Base-by-base conservation (phyloP, 1,284 basidiomycete species). In the Gymnopus androsaceus region DNA sequence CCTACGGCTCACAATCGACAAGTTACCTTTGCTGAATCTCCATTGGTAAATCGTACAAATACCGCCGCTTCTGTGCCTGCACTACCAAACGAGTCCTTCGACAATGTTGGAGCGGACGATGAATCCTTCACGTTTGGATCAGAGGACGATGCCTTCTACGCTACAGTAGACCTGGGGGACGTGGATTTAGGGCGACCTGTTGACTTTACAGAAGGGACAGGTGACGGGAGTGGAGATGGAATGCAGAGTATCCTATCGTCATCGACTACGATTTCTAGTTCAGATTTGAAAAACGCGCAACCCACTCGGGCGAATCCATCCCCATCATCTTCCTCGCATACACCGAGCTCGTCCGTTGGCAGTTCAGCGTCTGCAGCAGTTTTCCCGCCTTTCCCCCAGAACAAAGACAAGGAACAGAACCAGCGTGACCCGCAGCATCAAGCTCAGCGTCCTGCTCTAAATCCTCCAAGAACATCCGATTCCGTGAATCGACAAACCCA, bases 91-190 rank as follows among this genome's bases (percentile, higher is more conserved):
- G 53, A 57, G 49, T 37, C 46, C 30, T 33, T 62, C 30, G 65
- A 67, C 3, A 58, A 65, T 2, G 67, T 72, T 14, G 25, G 45
- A 0, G 54, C 38, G 0, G 70, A 67, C 2, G 65, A 70, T 5
- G 82, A 85, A 17, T 75, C 74, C 0, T 86, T 79, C 62, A 30
- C 33, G 1, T 78, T 86, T 61, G 70, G 72, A 45, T 85, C 83
- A 0, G 84, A 89, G 34, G 87, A 88, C 50, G 86, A 83, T 54
- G 83, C 76, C 4, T 78, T 87, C 59, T 72, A 84, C 36, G 84
- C 84, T 23, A 70, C 75, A 8, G 73, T 87, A 21, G 84, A 87
- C 59, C 71, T 86, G 1, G 79, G 75, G 1, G 81, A 82, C 11
- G 72, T 71, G 17, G 83, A 85, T 58, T 54, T 78, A 1, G 78